A percentile compares a stretch with the other conserved stretches of the same genome.
Conservation (phyloP, 805 yeast genomes). For the Starmerella powellii region DNA sequence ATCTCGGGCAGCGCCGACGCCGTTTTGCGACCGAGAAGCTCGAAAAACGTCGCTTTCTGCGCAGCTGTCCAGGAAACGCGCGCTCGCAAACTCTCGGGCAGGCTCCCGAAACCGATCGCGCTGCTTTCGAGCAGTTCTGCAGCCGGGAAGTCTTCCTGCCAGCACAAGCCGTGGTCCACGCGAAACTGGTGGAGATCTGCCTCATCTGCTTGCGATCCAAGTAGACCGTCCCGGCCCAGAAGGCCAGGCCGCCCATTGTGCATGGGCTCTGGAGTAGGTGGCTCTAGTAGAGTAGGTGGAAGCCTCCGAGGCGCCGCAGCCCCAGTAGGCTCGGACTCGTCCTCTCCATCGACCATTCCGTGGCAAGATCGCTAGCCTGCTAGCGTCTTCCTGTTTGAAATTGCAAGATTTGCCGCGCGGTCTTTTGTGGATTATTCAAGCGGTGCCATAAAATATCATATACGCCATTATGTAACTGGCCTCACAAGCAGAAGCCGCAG, state of each 20-base stretch:
- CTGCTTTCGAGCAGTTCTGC: neutral
- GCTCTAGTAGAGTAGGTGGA: too few species aligned
- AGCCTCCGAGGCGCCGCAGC: too few species aligned
- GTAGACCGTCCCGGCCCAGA: neutral
- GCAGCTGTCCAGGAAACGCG: constrained; percentile 12
- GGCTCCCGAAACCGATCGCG: neutral
- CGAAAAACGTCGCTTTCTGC: constrained; percentile 17
- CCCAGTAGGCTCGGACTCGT: too few species aligned
- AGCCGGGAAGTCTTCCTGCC: constrained; percentile 1
- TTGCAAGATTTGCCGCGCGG: too few species aligned
- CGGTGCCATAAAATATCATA: too few species aligned
- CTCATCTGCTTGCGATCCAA: neutral
- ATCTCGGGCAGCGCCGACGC: constrained; percentile 9
- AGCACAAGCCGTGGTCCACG: constrained; percentile 8
- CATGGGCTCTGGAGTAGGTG: neutral
- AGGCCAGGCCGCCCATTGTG: neutral
- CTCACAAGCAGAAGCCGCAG: too few species aligned
- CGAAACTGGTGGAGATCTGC: constrained; percentile 8
- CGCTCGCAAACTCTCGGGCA: neutral
- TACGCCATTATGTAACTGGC: too few species aligned
- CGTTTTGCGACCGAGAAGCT: constrained; percentile 17
- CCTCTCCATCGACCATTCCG: too few species aligned
- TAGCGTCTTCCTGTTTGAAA: too few species aligned
- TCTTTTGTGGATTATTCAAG: too few species aligned
- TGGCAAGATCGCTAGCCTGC: too few species aligned